These are phyloP conservation scores for Drechslerella dactyloides DNA, from an alignment of 2,329 filamentous ascomycete species.

Conservation along the genomic window DNA sequence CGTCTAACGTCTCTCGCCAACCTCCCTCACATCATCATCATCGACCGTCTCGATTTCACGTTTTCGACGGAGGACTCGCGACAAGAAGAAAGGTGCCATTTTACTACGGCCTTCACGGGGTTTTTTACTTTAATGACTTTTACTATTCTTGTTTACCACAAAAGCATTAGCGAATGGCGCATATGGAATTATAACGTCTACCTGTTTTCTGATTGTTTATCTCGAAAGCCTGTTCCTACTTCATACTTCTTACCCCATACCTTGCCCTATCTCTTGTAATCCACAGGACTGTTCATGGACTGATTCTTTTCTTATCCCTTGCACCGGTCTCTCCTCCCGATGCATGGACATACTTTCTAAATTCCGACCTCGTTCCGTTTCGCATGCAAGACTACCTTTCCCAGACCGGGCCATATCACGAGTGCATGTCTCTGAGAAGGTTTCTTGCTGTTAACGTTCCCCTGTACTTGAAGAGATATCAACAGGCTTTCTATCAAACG, in stretches of 20 bases:
- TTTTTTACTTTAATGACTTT: conserved; percentile 4
- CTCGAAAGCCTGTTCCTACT: no score
- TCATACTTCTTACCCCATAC: no score
- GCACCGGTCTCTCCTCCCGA: no score
- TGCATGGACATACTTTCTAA: no score
- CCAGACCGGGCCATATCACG: no score
- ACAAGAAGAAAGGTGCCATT: not conserved
- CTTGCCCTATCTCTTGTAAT: no score
- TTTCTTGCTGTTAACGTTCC: not conserved
- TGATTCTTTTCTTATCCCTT: no score
- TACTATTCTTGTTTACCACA: not conserved
- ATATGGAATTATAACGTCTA: conserved; percentile 5
- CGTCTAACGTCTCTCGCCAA: no score
- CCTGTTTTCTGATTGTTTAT: not conserved
- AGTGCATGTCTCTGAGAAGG: not conserved
- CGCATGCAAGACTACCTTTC: no score
- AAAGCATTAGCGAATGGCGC: conserved; percentile 30
- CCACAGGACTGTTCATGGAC: no score
- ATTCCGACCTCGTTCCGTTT: no score
- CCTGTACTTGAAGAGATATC: conserved; percentile 2
- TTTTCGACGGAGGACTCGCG: not conserved
- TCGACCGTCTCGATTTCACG: not conserved
- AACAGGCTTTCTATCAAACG: not conserved
- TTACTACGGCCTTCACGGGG: not conserved
- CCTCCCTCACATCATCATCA: no score